Conservation (phyloP, 345 rosid species). For the Carallia pectinifolia region DNA sequence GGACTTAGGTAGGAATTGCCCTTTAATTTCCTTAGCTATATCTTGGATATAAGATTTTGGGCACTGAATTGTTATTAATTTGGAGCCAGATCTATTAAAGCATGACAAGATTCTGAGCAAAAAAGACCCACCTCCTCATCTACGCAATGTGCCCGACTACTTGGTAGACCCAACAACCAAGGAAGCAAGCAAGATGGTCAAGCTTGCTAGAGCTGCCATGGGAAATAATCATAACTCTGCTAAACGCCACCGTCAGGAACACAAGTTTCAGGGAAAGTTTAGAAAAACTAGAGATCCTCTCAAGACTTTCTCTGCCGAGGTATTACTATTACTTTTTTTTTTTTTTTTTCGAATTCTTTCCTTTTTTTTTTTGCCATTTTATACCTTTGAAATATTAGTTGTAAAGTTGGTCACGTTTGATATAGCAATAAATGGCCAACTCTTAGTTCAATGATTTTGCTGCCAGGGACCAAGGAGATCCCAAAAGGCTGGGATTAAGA, state of each 20-base stretch:
- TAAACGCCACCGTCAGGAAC: constrained; percentile 40
- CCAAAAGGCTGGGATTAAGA: constrained; percentile 32
- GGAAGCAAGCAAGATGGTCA: constrained; percentile 85
- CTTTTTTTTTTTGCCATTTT: neutral
- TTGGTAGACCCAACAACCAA: constrained; percentile 66
- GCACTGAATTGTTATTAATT: constrained; percentile 3
- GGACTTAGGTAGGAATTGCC: constrained; percentile 50
- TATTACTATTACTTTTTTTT: neutral
- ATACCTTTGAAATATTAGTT: neutral
- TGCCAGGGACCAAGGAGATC: constrained; percentile 37
- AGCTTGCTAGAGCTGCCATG: constrained; percentile 84
- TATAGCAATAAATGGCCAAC: neutral
- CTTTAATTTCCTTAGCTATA: neutral
- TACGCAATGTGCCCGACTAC: constrained; percentile 73
- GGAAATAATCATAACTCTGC: constrained; percentile 42
- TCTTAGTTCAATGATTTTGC: neutral
- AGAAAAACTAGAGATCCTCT: constrained; percentile 63
- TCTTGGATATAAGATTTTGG: neutral
- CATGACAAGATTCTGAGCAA: constrained; percentile 84
- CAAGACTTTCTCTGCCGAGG: constrained; percentile 52
- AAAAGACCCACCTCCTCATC: constrained; percentile 60
- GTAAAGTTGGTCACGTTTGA: neutral
- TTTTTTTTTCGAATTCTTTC: neutral
- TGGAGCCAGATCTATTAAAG: constrained; percentile 62
- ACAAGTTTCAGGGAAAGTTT: constrained; percentile 41